Conservation (phyloP, 2,329 filamentous ascomycete genomes). For the Cryphonectria nitschkei region DNA sequence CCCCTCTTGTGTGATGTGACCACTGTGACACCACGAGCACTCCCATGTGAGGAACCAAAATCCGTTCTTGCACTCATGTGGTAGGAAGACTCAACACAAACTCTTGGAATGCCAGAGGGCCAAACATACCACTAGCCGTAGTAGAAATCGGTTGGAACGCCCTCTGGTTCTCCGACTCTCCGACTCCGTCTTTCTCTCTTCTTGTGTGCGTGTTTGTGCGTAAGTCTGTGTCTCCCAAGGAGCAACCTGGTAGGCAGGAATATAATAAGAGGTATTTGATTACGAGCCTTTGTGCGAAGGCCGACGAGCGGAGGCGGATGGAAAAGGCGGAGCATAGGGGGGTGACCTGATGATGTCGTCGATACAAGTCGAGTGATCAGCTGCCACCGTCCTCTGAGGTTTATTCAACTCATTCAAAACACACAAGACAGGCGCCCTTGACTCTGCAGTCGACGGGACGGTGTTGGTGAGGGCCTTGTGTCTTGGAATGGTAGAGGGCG, state of each 20-base stretch:
- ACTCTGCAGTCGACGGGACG: slow-evolving; percentile 4
- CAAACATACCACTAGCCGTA: slow-evolving; percentile 1
- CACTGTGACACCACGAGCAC: neutral
- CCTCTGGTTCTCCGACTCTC: neutral
- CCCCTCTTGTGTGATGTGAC: neutral
- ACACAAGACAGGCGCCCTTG: slow-evolving; percentile 5
- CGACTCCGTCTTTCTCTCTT: neutral
- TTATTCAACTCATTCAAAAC: neutral
- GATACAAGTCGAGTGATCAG: neutral
- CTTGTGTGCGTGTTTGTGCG: neutral
- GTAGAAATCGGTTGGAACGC: neutral
- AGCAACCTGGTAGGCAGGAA: neutral
- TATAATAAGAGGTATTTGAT: neutral
- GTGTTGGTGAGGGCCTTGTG: neutral
- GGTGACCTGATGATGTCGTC: neutral
- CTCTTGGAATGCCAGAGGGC: neutral
- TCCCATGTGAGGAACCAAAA: neutral
- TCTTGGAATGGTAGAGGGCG: neutral
- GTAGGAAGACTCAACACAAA: neutral
- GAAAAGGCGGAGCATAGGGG: neutral
- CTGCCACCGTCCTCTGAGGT: slow-evolving; percentile 15
- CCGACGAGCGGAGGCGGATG: slow-evolving; percentile 14
- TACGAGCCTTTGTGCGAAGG: neutral
- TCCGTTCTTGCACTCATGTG: neutral
- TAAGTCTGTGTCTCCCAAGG: neutral